Conservation (phyloP, 192 early-diverging fungal species). For the Entrophospora sp. region DNA sequence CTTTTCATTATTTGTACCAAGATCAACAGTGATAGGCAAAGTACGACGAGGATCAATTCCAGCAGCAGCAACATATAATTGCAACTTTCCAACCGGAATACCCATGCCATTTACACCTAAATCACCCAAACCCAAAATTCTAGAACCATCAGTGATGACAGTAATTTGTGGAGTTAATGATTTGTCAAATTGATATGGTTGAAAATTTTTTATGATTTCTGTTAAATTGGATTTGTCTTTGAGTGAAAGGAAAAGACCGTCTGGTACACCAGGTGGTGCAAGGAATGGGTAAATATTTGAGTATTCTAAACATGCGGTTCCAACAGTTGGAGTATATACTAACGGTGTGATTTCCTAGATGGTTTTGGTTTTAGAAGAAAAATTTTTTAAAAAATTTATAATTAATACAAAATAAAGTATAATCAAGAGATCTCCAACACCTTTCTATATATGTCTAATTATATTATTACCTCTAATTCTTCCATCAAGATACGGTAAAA, state of each 20-base stretch:
- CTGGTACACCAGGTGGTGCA: conserved; percentile 60
- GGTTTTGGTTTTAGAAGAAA: neutral
- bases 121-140: conserved; percentile 92
- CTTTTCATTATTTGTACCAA: conserved; percentile 83
- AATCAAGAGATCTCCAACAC: too few species aligned
- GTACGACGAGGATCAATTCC: conserved; percentile 81
- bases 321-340: conserved; percentile 82
- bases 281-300: conserved; percentile 83
- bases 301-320: conserved; percentile 77
- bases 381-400: neutral
- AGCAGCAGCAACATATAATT: conserved; percentile 78
- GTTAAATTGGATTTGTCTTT: conserved; percentile 65
- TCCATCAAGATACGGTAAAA: conserved; percentile 77
- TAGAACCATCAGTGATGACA: conserved; percentile 93
- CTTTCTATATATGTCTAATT: neutral
- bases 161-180: conserved; percentile 64
- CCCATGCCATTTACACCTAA: conserved; percentile 93
- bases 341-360: conserved; percentile 63
- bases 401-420: neutral
- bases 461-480: conserved; percentile 56
- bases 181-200: conserved; percentile 46
- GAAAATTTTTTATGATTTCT: conserved; percentile 74
- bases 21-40: conserved; percentile 85
- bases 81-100: conserved; percentile 92
- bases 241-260: conserved; percentile 83